phyloP scores from a whole-genome alignment of 2,329 filamentous ascomycete genomes.

The Botryotinia narcissicola region DNA sequence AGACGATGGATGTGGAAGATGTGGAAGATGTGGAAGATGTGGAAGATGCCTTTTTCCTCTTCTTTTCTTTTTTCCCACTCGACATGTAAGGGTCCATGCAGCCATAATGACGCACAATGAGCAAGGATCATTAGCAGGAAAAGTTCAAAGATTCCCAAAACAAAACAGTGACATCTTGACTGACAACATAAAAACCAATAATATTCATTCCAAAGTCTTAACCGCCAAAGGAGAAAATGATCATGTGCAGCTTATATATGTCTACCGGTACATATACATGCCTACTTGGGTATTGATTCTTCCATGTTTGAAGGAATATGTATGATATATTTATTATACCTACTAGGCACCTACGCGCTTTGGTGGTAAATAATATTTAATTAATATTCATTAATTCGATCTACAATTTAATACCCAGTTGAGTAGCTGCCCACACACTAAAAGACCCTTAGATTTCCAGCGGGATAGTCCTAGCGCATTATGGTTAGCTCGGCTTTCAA shows the following conservation, averaged over 20 bases:
- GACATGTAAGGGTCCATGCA: slow-evolving; percentile 4
- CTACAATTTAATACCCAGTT: neutral
- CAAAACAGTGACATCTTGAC: neutral
- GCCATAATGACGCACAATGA: neutral
- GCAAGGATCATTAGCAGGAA: neutral
- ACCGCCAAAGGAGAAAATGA: neutral
- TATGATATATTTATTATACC: neutral
- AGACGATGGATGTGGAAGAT: neutral
- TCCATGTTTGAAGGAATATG: neutral
- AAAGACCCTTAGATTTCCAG: neutral
- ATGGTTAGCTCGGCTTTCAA: neutral
- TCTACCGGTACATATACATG: neutral
- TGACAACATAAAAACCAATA: too few species aligned
- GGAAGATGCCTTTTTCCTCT: neutral
- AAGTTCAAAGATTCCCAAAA: neutral
- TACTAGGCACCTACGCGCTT: neutral
- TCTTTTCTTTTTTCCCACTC: neutral
- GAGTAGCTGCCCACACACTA: neutral
- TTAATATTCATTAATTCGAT: neutral
- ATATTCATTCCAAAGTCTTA: neutral
- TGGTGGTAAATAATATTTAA: neutral
- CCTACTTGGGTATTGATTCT: neutral
- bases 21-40: neutral
- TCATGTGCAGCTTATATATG: neutral
- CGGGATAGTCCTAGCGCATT: neutral